Percentiles rank a stretch among this genome's conserved stretches.
Evolutionary conservation across 345 rosid genomes (phyloP).

Genomic region (Ricinus communis): DNA sequence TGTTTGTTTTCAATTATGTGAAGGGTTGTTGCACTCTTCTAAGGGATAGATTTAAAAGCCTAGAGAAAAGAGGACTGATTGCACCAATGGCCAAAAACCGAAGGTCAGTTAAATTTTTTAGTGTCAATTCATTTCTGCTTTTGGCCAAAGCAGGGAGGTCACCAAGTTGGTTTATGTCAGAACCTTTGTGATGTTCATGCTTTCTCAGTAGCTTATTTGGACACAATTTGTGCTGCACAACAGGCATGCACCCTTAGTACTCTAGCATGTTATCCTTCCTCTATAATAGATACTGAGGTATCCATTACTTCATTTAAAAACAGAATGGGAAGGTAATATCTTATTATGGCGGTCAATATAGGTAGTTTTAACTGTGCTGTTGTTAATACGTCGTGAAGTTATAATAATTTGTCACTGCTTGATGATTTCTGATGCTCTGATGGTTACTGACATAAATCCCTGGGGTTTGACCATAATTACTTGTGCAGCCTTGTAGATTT

Average conservation of each 20-base stretch:
- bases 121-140: neutral
- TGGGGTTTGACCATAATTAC: no score
- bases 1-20: slow-evolving; percentile 4
- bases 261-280: neutral
- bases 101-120: slow-evolving; percentile 46
- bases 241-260: neutral
- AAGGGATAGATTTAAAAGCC: slow-evolving; percentile 85
- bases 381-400: no score
- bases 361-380: neutral
- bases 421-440: no score
- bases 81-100: slow-evolving; percentile 54
- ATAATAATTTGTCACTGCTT: no score
- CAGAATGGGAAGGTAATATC: neutral
- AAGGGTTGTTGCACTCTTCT: slow-evolving; percentile 88
- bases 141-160: neutral
- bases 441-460: no score
- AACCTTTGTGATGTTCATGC: neutral
- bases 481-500: no score
- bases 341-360: no score
- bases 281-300: neutral
- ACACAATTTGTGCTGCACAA: neutral
- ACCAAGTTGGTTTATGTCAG: neutral
- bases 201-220: neutral
- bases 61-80: slow-evolving; percentile 85
- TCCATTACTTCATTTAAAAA: neutral